Evolutionary conservation across 2,329 filamentous ascomycete genomes (phyloP).

Genomic region (Xylaria sp.): DNA sequence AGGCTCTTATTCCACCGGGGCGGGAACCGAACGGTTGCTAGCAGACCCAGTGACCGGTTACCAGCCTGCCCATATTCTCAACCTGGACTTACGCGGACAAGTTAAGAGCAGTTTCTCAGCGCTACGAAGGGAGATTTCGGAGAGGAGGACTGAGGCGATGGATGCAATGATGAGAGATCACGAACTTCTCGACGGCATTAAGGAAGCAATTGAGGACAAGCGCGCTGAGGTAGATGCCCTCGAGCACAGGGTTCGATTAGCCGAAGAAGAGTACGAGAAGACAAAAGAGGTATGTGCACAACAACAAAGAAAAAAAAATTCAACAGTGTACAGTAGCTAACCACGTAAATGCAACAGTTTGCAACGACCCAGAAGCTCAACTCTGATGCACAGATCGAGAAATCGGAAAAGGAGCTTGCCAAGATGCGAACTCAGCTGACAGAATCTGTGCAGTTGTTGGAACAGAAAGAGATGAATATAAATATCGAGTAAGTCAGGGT

Average conservation of each 20-base stretch:
- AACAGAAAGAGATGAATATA: constrained; percentile 94
- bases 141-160: constrained; percentile 79
- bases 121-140: constrained; percentile 89
- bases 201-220: constrained; percentile 97
- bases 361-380: constrained; percentile 86
- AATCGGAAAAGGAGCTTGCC: constrained; percentile 97
- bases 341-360: constrained; percentile 41
- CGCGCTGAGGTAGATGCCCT: constrained; percentile 89
- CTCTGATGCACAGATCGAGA: constrained; percentile 93
- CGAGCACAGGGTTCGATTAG: constrained; percentile 84
- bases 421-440: constrained; percentile 85
- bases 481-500: constrained; percentile 80
- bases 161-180: constrained; percentile 95
- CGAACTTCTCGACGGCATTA: constrained; percentile 90
- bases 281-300: constrained; percentile 71
- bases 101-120: constrained; percentile 79
- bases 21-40: constrained; percentile 76
- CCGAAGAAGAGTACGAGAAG: constrained; percentile 92
- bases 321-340: constrained; percentile 20
- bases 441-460: constrained; percentile 88
- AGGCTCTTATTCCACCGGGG: constrained; percentile 47
- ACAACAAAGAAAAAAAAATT: not conserved
- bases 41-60: constrained; percentile 85
- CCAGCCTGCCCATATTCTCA: constrained; percentile 85
- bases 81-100: constrained; percentile 82